Percentiles rank a stretch among this genome's conserved stretches.
These are phyloP conservation scores for Kodamaea derodonti DNA, from an alignment of 1,139 yeast genomes.

Conservation along the genomic window DNA sequence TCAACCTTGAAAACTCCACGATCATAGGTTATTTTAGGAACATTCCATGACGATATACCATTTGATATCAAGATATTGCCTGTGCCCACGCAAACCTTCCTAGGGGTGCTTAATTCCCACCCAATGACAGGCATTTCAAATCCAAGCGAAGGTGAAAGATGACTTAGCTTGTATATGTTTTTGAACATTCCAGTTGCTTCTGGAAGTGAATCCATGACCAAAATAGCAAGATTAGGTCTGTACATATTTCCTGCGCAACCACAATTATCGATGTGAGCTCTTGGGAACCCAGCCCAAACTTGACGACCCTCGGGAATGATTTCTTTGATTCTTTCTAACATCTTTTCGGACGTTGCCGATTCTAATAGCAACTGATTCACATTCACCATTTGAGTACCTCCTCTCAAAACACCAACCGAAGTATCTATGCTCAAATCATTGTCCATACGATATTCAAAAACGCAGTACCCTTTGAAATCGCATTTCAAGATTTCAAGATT, in stretches of 20 bases:
- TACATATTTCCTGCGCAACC: conserved; percentile 25
- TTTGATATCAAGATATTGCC: conserved; percentile 25
- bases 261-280: conserved; percentile 24
- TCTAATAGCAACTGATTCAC: conserved; percentile 12
- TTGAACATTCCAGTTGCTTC: conserved; percentile 4
- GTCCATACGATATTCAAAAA: conserved; percentile 21
- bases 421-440: conserved; percentile 12
- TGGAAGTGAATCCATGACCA: conserved; percentile 14
- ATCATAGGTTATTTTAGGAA: conserved; percentile 9
- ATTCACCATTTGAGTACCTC: conserved; percentile 24
- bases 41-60: conserved; percentile 24
- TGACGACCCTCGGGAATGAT: conserved; percentile 18
- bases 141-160: conserved; percentile 33
- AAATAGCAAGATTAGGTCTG: conserved; percentile 24
- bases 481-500: conserved; percentile 32
- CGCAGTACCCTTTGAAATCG: conserved; percentile 22
- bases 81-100: conserved; percentile 12
- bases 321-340: background rate
- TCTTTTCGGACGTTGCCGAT: background rate
- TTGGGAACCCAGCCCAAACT: conserved; percentile 24
- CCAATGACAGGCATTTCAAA: conserved; percentile 23
- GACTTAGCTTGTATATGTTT: conserved; percentile 17
- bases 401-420: conserved; percentile 21
- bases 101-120: conserved; percentile 17
- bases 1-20: conserved; percentile 14